Evolutionary conservation across 805 yeast species (phyloP).

Genomic region (Candida golubevii): DNA sequence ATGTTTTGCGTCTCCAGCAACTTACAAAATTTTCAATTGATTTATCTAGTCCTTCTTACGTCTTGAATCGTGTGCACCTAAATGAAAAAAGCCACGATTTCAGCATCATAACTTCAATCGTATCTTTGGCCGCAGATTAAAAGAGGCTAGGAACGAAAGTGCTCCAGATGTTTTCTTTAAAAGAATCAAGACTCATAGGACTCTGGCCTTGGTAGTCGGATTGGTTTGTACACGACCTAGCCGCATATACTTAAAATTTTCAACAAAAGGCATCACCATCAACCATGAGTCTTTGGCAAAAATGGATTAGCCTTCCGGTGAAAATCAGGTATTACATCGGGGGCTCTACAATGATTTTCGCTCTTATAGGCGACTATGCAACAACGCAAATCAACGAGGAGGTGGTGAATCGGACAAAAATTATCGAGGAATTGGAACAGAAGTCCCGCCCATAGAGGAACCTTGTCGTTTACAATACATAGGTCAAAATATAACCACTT

Average conservation of each 20-base stretch:
- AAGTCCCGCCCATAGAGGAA: not conserved
- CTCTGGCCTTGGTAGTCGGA: not conserved
- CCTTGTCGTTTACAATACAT: too few species aligned
- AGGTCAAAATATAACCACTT: too few species aligned
- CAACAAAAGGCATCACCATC: not conserved
- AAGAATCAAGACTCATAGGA: too few species aligned
- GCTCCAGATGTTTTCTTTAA: too few species aligned
- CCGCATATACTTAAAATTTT: constrained; percentile 1
- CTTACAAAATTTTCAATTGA: too few species aligned
- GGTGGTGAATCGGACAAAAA: constrained; percentile 28
- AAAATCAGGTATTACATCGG: constrained; percentile 40
- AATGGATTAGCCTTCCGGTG: constrained; percentile 39
- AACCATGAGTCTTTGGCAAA: constrained; percentile 28
- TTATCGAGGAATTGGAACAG: constrained; percentile 21
- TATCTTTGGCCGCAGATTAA: too few species aligned
- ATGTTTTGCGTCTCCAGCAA: too few species aligned
- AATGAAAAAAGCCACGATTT: too few species aligned
- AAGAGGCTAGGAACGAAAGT: too few species aligned
- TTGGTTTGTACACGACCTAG: constrained; percentile 8
- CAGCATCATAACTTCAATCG: too few species aligned
- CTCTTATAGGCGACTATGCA: constrained; percentile 38
- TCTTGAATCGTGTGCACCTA: too few species aligned
- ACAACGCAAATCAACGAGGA: constrained; percentile 34
- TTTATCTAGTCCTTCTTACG: too few species aligned
- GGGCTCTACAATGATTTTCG: constrained; percentile 37